Conservation (phyloP, 495 filamentous ascomycete species). For the Penicillium lagena region DNA sequence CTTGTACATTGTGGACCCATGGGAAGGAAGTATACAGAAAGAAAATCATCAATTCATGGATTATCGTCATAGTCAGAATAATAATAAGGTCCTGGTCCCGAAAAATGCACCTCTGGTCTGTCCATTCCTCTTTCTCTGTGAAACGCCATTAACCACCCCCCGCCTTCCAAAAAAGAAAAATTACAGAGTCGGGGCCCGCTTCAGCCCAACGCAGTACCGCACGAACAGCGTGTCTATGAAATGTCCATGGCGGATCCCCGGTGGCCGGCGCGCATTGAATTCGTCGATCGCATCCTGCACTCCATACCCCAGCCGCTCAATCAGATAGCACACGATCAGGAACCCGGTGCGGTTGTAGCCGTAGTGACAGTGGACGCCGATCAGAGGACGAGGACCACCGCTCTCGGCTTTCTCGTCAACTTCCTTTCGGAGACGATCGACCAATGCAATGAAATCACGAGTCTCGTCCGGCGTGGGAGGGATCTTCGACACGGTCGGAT, state of each 20-base stretch:
- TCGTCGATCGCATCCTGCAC: constrained; percentile 75
- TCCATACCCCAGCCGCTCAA: constrained; percentile 67
- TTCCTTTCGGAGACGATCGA: constrained; percentile 59
- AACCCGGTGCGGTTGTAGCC: constrained; percentile 91
- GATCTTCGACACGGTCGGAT: constrained; percentile 87
- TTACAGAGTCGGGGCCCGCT: constrained; percentile 46
- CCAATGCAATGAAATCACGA: constrained; percentile 65
- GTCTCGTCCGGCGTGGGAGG: constrained; percentile 76
- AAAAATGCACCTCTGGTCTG: too few relatives aligned
- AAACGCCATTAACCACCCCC: neutral
- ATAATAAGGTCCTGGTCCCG: too few relatives aligned
- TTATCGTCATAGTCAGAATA: too few relatives aligned
- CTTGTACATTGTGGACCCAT: too few relatives aligned
- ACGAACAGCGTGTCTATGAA: constrained; percentile 84
- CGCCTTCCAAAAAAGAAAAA: constrained; percentile 5
- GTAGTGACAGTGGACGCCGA: constrained; percentile 94
- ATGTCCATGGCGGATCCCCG: constrained; percentile 84
- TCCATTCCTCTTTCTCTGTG: too few relatives aligned
- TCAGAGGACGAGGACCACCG: constrained; percentile 44
- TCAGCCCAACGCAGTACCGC: constrained; percentile 58
- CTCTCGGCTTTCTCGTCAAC: constrained; percentile 30
- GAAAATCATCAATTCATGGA: neutral
- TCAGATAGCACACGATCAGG: constrained; percentile 83
- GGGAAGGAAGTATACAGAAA: constrained; percentile 2
- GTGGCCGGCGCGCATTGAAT: constrained; percentile 66